A percentile compares a stretch with the other conserved stretches of the same genome.
These are phyloP conservation scores for Prorocentrum cordatum DNA, from an alignment of 169 alveolate species.

Conservation along the genomic window DNA sequence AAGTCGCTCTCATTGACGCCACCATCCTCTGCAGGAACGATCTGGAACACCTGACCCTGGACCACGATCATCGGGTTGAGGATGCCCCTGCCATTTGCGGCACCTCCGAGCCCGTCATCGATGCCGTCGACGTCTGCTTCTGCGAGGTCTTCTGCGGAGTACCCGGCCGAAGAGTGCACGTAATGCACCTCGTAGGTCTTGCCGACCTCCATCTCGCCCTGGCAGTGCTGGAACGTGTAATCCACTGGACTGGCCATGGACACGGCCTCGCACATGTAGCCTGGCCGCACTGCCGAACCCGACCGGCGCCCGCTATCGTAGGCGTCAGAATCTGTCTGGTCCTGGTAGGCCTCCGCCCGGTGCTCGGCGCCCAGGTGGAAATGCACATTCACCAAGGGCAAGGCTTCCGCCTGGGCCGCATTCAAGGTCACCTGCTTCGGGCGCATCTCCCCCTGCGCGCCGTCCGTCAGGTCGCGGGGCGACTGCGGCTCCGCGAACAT, in stretches of 20 bases:
- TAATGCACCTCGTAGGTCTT: not conserved
- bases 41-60: not conserved
- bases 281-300: not conserved
- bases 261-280: not conserved
- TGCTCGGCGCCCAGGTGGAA: slow-evolving; percentile 1
- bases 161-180: slow-evolving; percentile 2
- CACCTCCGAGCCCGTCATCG: not conserved
- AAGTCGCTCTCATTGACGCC: not conserved
- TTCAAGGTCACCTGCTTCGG: not conserved
- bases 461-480: not conserved
- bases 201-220: not conserved
- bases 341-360: not conserved
- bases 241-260: no score
- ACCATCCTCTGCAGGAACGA: not conserved
- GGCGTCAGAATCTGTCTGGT: not conserved
- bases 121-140: not conserved
- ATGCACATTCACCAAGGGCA: slow-evolving; percentile 2
- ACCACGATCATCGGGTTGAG: not conserved
- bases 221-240: not conserved
- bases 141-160: not conserved
- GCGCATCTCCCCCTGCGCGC: not conserved
- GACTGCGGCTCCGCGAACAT: not conserved
- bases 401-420: not conserved
- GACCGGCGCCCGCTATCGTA: not conserved
- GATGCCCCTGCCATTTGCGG: not conserved